Base-by-base conservation (phyloP, 371 early-diverging fungal species). In the Mucor ambiguus region DNA sequence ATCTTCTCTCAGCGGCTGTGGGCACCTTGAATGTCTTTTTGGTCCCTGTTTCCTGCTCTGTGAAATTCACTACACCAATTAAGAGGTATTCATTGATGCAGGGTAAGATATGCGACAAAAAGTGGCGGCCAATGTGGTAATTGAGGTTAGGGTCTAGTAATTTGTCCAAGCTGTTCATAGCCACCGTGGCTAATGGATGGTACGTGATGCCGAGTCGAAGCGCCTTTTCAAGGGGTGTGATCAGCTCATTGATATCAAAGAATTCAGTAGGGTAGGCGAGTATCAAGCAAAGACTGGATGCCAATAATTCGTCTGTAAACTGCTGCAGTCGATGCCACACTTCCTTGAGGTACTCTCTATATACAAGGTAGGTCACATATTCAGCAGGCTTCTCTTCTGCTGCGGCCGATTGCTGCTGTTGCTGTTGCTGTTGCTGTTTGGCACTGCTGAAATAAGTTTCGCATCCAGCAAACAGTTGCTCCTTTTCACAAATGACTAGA, bases 271-370 rank as follows among this genome's bases (percentile, higher is more conserved):
- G 92, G 37, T 78, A 79, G 0, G 86, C 76, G 2, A 94, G 83
- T 2, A 93, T 77, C 11, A 92, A 65, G 24, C 81, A 77, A 37
- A 94, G 71, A 61, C 92, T 91, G 0, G 91, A 82, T 0, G 86
- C 89, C 16, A 92, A 73, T 12, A 94, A 76, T 37, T 94, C 94
- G 57, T 93, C 93, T 68, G 92, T 91, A 75, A 85, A 92, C 64
- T 86, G 88, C 26, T 87, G 81, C 54, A 90, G 76, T 22, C 86
- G 75, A 28, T 88, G 81, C 60, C 86, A 78, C 24, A 91, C 86
- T 54, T 90, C 87, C 20, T 75, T 71, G 29, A 92, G 58, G 58
- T 85, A 91, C 35, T 83, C 86, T 20, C 63, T 71, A 66, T 87
- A 78, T 44, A 79, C 63, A n/a, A 77, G 57, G 35, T 75, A 82